Evolutionary conservation across 208 protist genomes (phyloP), one percentile per base, ranked within the genome.

Genomic region (Phytomonas serpens): DNA sequence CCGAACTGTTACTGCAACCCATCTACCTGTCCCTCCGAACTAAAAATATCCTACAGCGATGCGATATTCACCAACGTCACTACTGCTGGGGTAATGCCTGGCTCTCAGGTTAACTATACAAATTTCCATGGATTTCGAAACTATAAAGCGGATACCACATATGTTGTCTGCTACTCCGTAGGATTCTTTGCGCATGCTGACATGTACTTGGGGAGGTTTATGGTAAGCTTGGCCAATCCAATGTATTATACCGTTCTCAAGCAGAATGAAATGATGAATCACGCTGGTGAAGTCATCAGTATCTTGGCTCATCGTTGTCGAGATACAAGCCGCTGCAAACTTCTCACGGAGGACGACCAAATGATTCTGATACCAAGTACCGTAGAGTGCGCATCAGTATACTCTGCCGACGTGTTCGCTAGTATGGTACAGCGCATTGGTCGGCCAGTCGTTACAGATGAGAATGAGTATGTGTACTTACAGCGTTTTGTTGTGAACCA

Each of bases 1-100:
- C 77, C 75, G 38, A 84, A 77, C 67, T 97, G 92, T 79, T 94
- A 87, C 79, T 97, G 92, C 77, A 80, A 88, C 69, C 40, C 83
- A 10, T 64, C 52, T n/a, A 72, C 69, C 14, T 97, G 92, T 70
- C 70, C 81, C 31, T 31, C 64, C 3, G 78, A 75, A 32, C 79
- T 68, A 23, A 79, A 61, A 64, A 75, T 90, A 13, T 34, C 34
- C 27, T 93, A 90, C 71, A 30, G 65, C 27, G 47, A 57, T 57
- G 47, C 47, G 19, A 57, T 57, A 57, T 57, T 57, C 47, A 57
- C 47, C 47, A 57, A 57, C 23, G 19, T 57, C 23, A 57, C 47
- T 4, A 27, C 47, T 27, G 10, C 11, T 19, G 16, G 16, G 5
- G 47, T 57, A 57, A 1, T 57, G 11, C 47, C 42, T 34, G 70